These are phyloP conservation scores for Rhizopus stolonifer DNA, from an alignment of 371 early-diverging fungal species.

Conservation along the genomic window DNA sequence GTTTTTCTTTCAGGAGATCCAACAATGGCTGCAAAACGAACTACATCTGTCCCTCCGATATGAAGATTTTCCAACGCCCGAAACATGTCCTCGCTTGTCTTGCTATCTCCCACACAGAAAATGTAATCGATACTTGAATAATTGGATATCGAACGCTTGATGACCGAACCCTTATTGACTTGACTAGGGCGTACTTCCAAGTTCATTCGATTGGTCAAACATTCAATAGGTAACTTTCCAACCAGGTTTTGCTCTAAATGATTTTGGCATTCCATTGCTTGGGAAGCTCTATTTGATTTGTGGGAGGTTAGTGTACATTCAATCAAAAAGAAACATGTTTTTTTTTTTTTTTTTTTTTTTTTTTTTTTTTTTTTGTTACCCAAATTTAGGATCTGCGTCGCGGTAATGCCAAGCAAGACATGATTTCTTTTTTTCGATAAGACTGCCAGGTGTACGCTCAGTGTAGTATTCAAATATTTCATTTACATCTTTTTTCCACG, in stretches of 20 bases:
- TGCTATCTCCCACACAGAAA: constrained; percentile 90
- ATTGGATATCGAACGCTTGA: not conserved
- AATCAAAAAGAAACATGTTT: constrained; percentile 3
- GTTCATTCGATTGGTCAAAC: constrained; percentile 90
- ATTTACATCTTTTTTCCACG: constrained; percentile 77
- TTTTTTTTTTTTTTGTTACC: constrained; percentile 37
- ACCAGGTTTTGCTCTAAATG: constrained; percentile 81
- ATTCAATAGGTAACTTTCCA: constrained; percentile 83
- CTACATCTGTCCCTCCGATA: not conserved
- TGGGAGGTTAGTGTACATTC: no score
- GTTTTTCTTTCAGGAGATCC: constrained; percentile 41
- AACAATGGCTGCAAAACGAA: constrained; percentile 63
- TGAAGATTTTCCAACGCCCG: constrained; percentile 40
- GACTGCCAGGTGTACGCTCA: constrained; percentile 81
- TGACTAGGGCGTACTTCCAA: constrained; percentile 81
- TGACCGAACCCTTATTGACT: constrained; percentile 47
- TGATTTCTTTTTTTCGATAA: constrained; percentile 76
- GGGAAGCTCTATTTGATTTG: constrained; percentile 59
- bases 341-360: not conserved
- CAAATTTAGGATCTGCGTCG: constrained; percentile 79
- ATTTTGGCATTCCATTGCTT: constrained; percentile 86
- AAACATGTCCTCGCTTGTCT: constrained; percentile 95
- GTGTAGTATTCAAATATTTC: constrained; percentile 84
- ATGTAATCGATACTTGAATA: not conserved
- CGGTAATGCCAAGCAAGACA: constrained; percentile 88